Evolutionary conservation across 176 grass and related monocot species (phyloP).

Genomic region (Themeda triandra): DNA sequence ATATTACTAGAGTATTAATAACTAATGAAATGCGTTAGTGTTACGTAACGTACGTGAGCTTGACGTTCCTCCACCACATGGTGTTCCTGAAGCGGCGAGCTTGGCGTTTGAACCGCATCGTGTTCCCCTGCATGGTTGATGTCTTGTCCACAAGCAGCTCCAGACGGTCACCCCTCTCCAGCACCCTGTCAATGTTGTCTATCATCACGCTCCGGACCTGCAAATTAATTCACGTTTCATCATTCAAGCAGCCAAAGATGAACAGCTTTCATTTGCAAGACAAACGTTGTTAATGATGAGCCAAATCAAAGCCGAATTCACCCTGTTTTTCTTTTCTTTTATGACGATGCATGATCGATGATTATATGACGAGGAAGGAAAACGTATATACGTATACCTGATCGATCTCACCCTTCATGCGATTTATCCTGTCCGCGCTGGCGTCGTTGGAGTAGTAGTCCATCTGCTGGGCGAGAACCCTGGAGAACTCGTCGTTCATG

Average conservation of each 20-base stretch:
- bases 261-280: background rate
- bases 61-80: constrained; percentile 85
- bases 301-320: too few relatives aligned
- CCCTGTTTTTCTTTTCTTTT: too few relatives aligned
- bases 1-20: too few relatives aligned
- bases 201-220: constrained; percentile 86
- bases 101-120: constrained; percentile 71
- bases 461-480: constrained; percentile 79
- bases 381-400: constrained; percentile 47
- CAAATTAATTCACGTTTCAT: background rate
- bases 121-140: constrained; percentile 73
- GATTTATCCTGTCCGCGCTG: constrained; percentile 72
- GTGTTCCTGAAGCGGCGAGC: constrained; percentile 84
- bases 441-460: constrained; percentile 87
- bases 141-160: constrained; percentile 86
- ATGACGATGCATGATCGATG: too few relatives aligned
- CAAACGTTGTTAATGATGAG: background rate
- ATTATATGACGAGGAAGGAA: too few relatives aligned
- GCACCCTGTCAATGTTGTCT: constrained; percentile 89
- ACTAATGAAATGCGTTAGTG: too few relatives aligned
- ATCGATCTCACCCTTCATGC: constrained; percentile 85
- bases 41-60: constrained; percentile 60
- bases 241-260: background rate
- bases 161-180: constrained; percentile 79
- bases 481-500: constrained; percentile 93